A percentile compares a stretch with the other conserved stretches of the same genome.
Evolutionary conservation across 75 land plant genomes (phyloP).

Genomic region (Sequoia sempervirens): DNA sequence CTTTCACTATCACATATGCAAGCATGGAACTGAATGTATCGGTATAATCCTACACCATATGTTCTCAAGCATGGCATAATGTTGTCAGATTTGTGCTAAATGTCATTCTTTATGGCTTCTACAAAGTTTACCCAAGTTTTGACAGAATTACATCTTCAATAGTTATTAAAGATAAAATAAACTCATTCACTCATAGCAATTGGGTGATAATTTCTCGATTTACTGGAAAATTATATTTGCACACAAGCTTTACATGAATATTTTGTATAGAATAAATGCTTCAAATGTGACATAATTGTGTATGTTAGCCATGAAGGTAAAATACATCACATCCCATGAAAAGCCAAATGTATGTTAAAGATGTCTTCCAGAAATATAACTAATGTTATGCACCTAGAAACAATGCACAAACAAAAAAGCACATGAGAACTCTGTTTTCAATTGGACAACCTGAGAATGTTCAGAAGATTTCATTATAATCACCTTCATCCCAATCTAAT

Average conservation of each 20-base stretch:
- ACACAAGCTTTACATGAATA: background rate
- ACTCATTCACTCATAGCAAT: background rate
- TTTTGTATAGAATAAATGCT: background rate
- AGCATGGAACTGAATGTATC: no score
- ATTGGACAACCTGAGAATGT: background rate
- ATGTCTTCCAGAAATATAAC: background rate
- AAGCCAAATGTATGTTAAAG: background rate
- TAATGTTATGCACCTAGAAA: background rate
- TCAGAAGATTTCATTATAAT: background rate
- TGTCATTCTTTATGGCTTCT: no score
- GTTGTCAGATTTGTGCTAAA: no score
- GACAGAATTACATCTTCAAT: no score
- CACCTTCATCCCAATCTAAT: conserved; percentile 97
- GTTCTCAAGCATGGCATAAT: no score
- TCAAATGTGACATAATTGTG: background rate
- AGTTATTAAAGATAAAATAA: no score
- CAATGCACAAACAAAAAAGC: background rate
- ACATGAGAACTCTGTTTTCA: conserved; percentile 1
- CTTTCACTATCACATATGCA: no score
- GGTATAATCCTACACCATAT: no score
- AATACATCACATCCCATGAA: background rate
- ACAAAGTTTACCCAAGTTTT: no score
- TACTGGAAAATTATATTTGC: background rate
- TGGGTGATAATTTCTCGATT: background rate
- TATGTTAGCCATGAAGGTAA: background rate